Evolutionary conservation across 2,329 filamentous ascomycete species (phyloP).

Genomic region (Alternaria infectoria): DNA sequence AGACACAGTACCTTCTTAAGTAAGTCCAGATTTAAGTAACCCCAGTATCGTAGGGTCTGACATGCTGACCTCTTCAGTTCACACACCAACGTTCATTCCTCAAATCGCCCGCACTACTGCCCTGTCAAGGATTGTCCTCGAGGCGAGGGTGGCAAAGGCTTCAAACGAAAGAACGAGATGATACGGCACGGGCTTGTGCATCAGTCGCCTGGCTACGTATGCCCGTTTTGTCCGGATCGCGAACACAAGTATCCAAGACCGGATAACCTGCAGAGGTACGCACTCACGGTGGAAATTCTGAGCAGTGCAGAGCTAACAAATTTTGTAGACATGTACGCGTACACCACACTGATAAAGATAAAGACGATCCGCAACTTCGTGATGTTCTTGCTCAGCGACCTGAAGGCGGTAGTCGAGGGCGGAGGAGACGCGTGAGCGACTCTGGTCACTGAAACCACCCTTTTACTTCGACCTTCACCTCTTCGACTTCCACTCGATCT

Average conservation of each 20-base stretch:
- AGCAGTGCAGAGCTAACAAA: not conserved
- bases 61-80: conserved; percentile 55
- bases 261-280: conserved; percentile 91
- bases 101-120: conserved; percentile 68
- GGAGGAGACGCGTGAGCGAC: conserved; percentile 68
- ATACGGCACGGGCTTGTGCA: conserved; percentile 86
- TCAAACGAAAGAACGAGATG: conserved; percentile 75
- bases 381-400: conserved; percentile 86
- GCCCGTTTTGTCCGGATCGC: conserved; percentile 91
- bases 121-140: conserved; percentile 64
- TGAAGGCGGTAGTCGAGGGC: conserved; percentile 81
- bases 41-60: not conserved
- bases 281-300: conserved; percentile 1
- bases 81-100: conserved; percentile 73
- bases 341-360: conserved; percentile 88
- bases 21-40: conserved; percentile 43
- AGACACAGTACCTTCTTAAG: conserved; percentile 79
- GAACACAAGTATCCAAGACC: conserved; percentile 95
- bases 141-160: conserved; percentile 68
- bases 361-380: conserved; percentile 80
- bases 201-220: conserved; percentile 91
- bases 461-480: not conserved
- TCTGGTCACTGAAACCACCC: conserved; percentile 7
- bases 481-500: not conserved
- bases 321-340: conserved; percentile 80